phyloP scores from a whole-genome alignment of 306 rosid species.

The Senna tora region DNA sequence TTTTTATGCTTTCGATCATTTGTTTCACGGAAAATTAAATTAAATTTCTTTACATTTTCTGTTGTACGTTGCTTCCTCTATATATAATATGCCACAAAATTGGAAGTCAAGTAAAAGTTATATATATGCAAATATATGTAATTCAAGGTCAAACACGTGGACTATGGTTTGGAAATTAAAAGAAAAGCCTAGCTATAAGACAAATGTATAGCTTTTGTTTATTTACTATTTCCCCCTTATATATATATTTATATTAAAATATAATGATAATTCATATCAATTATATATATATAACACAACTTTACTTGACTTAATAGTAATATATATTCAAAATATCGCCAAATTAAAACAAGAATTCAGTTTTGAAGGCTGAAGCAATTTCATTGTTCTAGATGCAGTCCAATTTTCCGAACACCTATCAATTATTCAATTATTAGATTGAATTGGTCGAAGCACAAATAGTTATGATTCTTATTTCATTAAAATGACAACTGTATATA shows the following conservation, averaged over 20 bases:
- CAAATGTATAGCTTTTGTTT: background rate
- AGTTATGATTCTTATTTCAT: background rate
- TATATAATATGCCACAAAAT: background rate
- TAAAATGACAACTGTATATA: background rate
- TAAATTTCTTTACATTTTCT: no score
- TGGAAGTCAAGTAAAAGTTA: conserved; percentile 4
- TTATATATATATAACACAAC: no score
- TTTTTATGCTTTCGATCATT: no score
- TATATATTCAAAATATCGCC: background rate
- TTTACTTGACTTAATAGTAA: conserved; percentile 1
- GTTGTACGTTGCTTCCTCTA: background rate
- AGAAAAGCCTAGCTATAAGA: background rate
- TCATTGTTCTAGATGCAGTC: conserved; percentile 10
- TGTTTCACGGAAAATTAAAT: no score
- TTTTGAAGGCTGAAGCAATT: background rate
- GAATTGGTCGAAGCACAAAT: conserved; percentile 29
- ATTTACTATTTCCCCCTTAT: no score
- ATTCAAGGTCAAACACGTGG: background rate
- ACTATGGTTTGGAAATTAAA: background rate
- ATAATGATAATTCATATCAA: no score
- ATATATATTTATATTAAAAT: background rate
- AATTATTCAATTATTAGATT: background rate
- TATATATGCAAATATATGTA: no score
- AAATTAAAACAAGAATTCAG: background rate
- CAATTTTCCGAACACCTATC: conserved; percentile 25